phyloP scores from a whole-genome alignment of 352 stramenopile species.

The Phytophthora megakarya region DNA sequence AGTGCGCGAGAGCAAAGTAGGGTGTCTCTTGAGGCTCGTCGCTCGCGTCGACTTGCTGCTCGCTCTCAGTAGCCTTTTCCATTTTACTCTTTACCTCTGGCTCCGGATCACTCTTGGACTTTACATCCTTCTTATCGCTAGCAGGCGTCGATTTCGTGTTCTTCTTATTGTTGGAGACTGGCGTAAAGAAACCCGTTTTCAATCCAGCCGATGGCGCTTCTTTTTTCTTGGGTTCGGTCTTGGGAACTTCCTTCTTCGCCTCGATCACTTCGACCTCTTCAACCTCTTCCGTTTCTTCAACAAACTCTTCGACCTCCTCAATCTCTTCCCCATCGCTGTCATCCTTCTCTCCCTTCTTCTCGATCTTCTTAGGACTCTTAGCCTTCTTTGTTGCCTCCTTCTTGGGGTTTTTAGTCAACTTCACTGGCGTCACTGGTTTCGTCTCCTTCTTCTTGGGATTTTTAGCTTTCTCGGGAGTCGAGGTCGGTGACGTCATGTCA shows the following conservation, averaged over 20 bases:
- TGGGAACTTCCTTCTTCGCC: slow-evolving; percentile 6
- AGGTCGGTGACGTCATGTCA: slow-evolving; percentile 37
- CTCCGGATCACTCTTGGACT: slow-evolving; percentile 10
- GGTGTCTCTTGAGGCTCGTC: slow-evolving; percentile 34
- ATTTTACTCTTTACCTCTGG: slow-evolving; percentile 18
- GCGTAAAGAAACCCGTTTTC: slow-evolving; percentile 45
- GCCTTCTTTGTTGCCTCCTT: slow-evolving; percentile 6
- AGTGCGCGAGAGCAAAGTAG: slow-evolving; percentile 67
- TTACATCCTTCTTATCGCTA: slow-evolving; percentile 22
- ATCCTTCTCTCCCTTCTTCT: slow-evolving; percentile 5
- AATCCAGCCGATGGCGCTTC: slow-evolving; percentile 6
- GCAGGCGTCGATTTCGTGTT: slow-evolving; percentile 13
- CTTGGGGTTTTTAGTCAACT: slow-evolving; percentile 9
- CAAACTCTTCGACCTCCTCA: slow-evolving; percentile 3
- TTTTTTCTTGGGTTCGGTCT: slow-evolving; percentile 22
- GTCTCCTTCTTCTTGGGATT: slow-evolving; percentile 29
- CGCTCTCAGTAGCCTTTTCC: slow-evolving; percentile 7
- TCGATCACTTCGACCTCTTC: slow-evolving; percentile 14
- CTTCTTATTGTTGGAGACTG: slow-evolving; percentile 29
- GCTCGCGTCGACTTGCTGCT: slow-evolving; percentile 11
- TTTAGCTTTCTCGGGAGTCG: slow-evolving; percentile 23
- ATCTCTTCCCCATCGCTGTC: slow-evolving; percentile 5
- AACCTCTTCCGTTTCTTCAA: slow-evolving; percentile 1
- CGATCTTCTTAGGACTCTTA: background rate
- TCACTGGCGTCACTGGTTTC: slow-evolving; percentile 6